Evolutionary conservation across 1,284 basidiomycete genomes (phyloP), one percentile per base, ranked within the genome.

Genomic region (Cutaneotrichosporon dermatis): DNA sequence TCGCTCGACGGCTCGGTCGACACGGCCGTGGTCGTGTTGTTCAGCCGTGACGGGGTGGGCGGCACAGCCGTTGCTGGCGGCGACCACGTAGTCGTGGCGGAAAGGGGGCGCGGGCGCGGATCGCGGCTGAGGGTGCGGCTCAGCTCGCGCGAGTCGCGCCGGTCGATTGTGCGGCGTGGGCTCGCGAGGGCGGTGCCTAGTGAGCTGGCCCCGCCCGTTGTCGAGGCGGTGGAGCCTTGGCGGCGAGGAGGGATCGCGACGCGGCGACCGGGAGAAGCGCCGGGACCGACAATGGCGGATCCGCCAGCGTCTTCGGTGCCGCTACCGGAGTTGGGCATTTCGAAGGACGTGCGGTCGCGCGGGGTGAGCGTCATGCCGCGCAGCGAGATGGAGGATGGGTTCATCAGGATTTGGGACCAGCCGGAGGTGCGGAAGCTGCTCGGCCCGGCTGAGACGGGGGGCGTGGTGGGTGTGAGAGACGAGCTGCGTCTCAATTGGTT

Each of bases 371-470:
- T 64, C 42, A 69, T 69, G 11, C 71, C 65, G 12, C 65, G 58
- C 9, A 69, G 54, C n/a, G 68, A 69, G 45, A 71, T 69, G 12
- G 65, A 65, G 8, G 72, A 73, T 3, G 68, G 66, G 51, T 70
- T 72, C 64, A 65, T 65, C 35, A 75, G 63, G 43, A 76, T 71
- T 53, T 75, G 72, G 10, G 70, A 72, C 70, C 70, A 76, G 4
- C 73, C 72, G 5, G 73, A 73, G n/a, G 63, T 69, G 11, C 69
- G 59, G 54, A 66, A 72, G 6, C 68, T 69, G 15, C 57, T 51
- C 2, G 59, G 59, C 6, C 59, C 61, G 10, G 41, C 39, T 6
- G 54, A 25, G 37, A n/a, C 34, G 8, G 49, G 44, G 25, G 52
- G 45, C 41, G 57, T 58, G 10, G 52, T 37, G 8, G 52, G 52